phyloP scores from a whole-genome alignment of 306 rosid species.

The Potentilla sterilis region DNA sequence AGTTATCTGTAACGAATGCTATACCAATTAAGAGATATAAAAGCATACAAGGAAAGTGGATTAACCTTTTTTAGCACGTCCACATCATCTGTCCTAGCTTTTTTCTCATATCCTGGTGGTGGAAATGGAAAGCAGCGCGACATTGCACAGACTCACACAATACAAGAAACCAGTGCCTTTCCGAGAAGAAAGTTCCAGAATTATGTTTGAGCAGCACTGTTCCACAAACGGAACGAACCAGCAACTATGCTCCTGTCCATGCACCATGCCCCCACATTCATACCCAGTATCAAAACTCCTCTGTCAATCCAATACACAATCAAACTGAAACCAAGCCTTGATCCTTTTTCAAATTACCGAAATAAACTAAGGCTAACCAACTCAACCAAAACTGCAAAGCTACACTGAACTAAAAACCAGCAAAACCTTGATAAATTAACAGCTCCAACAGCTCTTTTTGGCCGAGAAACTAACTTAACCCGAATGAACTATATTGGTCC shows the following conservation, averaged over 20 bases:
- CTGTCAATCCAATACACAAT: conserved; percentile 47
- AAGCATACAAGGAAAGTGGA: conserved; percentile 29
- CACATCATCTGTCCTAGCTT: conserved; percentile 56
- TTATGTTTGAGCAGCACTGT: conserved; percentile 51
- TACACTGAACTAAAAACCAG: conserved; percentile 23
- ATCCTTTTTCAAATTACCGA: conserved; percentile 28
- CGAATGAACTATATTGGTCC: conserved; percentile 46
- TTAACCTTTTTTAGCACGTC: conserved; percentile 70
- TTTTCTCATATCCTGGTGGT: conserved; percentile 91
- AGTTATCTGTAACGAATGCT: background rate
- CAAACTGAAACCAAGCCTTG: conserved; percentile 31
- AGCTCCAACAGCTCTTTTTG: conserved; percentile 10
- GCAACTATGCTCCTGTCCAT: conserved; percentile 79
- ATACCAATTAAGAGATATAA: conserved; percentile 25
- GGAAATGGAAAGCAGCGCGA: conserved; percentile 99
- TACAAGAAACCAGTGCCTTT: conserved; percentile 44
- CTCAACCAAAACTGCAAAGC: conserved; percentile 33
- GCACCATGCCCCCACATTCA: conserved; percentile 93
- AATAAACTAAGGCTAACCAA: conserved; percentile 30
- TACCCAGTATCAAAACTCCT: conserved; percentile 69
- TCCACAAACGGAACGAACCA: conserved; percentile 72
- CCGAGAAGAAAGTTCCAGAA: conserved; percentile 39
- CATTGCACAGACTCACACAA: conserved; percentile 77
- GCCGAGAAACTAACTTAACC: conserved; percentile 38
- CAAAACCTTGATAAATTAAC: conserved; percentile 27